Base-by-base conservation (phyloP, 108 stramenopile species). In the Cyclotella kingstonii region DNA sequence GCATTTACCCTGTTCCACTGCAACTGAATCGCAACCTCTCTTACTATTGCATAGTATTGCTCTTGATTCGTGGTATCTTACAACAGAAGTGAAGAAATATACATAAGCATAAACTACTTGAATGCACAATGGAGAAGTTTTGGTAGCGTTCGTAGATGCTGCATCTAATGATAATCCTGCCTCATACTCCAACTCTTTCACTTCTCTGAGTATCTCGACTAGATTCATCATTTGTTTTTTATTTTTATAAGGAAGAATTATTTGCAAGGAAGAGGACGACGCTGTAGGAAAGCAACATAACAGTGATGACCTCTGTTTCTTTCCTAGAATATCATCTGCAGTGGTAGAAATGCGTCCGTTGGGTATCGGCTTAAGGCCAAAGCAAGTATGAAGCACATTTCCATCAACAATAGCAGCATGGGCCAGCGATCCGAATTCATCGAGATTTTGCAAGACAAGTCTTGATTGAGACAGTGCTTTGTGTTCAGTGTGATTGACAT, bases 391-490 rank as follows among this genome's bases (percentile, higher is more conserved):
- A 5, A 73, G 49, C 6, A 73, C 63, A 40, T 73, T 73, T 11
- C 71, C 71, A 53, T 73, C 71, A 48, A 63, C 61, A 44, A 73
- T 73, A 41, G 71, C 56, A 17, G 71, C 49, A 50, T 59, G 65
- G 11, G 71, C 71, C 30, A 73, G 41, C 4, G 60, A 49, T 29
- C 36, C 26, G 6, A 35, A 26, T 25, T 66, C 66, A 34, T 66
- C 46, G n/a, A 56, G 25, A 2, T 7, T 21, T 2, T 17, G 23
- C 15, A 19, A 33, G 12, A 1, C 26, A 23, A 26, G 30, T 0
- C 3, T 38, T n/a, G 60, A 21, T 41, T 45, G 59, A 33, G 43
- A 25, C 15, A n/a, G 17, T 8, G 5, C 10, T 46, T 9, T 31
- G 2, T 23, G 17, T 46, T 45, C 43, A 17, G 12, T 45, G 7